A percentile compares a stretch with the other conserved stretches of the same genome.
Conservation (phyloP, 805 yeast species). For the Priceomyces medius region DNA sequence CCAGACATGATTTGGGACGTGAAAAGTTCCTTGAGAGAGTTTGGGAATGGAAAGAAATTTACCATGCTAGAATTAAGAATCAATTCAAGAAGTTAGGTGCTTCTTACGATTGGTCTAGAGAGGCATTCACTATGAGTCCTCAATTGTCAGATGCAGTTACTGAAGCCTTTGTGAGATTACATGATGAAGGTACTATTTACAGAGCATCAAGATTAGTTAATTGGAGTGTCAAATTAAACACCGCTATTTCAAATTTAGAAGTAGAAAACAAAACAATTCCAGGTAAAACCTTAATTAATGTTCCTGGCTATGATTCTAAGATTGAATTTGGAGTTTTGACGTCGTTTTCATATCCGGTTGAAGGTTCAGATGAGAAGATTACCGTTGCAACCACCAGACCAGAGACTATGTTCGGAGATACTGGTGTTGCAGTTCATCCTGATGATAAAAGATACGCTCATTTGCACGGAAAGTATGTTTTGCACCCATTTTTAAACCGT, state of each 20-base stretch:
- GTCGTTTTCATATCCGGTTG: constrained; percentile 90
- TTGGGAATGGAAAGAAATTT: constrained; percentile 98
- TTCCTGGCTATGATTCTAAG: constrained; percentile 87
- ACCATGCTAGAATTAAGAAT: constrained; percentile 78
- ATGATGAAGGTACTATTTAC: constrained; percentile 93
- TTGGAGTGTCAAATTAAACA: constrained; percentile 93
- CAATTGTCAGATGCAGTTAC: constrained; percentile 73
- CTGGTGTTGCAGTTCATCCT: constrained; percentile 97
- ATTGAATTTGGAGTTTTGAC: constrained; percentile 96
- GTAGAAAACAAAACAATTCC: constrained; percentile 89
- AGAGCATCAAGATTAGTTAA: constrained; percentile 91
- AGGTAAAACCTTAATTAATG: constrained; percentile 75
- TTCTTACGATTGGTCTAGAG: constrained; percentile 94
- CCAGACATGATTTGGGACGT: constrained; percentile 95
- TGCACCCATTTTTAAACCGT: constrained; percentile 87
- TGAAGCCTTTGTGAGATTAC: constrained; percentile 88
- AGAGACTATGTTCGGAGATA: constrained; percentile 96
- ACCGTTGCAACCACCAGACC: constrained; percentile 99
- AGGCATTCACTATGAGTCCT: constrained; percentile 89
- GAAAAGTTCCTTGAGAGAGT: constrained; percentile 84
- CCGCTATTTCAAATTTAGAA: constrained; percentile 94
- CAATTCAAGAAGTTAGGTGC: constrained; percentile 91
- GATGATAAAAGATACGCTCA: constrained; percentile 90
- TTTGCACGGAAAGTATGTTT: constrained; percentile 87
- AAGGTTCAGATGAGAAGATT: constrained; percentile 78